These are phyloP conservation scores for Coemansia interrupta DNA, from an alignment of 192 early-diverging fungal genomes.

Conservation along the genomic window DNA sequence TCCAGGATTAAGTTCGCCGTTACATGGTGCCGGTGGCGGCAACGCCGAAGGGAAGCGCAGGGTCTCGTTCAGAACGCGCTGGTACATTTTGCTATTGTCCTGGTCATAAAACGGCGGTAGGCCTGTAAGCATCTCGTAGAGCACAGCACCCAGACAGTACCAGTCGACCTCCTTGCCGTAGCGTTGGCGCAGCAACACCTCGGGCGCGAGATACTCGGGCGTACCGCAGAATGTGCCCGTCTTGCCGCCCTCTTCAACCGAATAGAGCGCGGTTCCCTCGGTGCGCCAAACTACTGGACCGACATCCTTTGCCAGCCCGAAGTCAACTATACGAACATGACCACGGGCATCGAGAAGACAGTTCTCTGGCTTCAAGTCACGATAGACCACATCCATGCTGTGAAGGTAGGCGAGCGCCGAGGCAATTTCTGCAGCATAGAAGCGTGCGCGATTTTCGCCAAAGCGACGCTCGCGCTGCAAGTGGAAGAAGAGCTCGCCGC, in stretches of 20 bases:
- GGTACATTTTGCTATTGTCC: conserved; percentile 45
- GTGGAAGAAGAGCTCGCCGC: conserved; percentile 73
- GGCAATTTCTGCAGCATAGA: conserved; percentile 55
- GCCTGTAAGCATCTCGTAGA: conserved; percentile 60
- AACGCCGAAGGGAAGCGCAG: conserved; percentile 42
- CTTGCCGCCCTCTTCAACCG: conserved; percentile 52
- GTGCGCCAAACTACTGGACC: conserved; percentile 60
- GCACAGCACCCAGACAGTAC: conserved; percentile 66
- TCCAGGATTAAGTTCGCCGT: conserved; percentile 24
- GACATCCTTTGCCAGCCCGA: conserved; percentile 81
- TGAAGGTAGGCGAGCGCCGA: conserved; percentile 58
- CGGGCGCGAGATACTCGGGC: conserved; percentile 68
- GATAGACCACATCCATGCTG: conserved; percentile 59
- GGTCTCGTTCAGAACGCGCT: conserved; percentile 37
- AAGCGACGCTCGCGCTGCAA: conserved; percentile 64
- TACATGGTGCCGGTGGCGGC: conserved; percentile 25
- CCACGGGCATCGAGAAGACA: conserved; percentile 67
- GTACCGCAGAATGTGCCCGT: conserved; percentile 72
- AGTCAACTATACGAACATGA: conserved; percentile 81
- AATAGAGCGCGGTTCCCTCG: conserved; percentile 53
- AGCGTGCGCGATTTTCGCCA: conserved; percentile 58
- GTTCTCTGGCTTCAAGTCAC: conserved; percentile 73
- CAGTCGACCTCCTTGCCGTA: conserved; percentile 67
- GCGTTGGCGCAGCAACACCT: conserved; percentile 58
- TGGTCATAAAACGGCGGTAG: conserved; percentile 58